Evolutionary conservation across 129 eudicot genomes (phyloP).

Genomic region (Saposhnikovia divaricata): DNA sequence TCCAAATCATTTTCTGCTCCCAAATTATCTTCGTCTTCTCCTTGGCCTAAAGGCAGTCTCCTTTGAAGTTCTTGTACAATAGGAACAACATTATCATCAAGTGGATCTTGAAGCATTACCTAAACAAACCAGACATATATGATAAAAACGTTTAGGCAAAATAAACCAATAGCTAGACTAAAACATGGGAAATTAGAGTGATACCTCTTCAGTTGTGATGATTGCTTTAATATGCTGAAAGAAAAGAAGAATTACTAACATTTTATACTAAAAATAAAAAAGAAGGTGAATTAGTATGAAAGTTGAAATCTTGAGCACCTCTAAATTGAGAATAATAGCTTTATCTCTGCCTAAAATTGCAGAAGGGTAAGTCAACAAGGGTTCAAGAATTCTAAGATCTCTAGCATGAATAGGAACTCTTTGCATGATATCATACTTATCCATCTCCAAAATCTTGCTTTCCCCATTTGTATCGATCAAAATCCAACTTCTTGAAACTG

Average conservation of each 20-base stretch:
- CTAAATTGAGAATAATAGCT: constrained; percentile 89
- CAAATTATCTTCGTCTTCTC: constrained; percentile 56
- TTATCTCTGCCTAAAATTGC: constrained; percentile 74
- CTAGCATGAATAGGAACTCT: constrained; percentile 68
- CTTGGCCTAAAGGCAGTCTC: constrained; percentile 60
- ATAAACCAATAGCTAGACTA: neutral
- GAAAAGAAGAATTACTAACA: neutral
- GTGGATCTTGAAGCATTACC: constrained; percentile 83
- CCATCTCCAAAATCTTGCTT: constrained; percentile 67
- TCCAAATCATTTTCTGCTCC: constrained; percentile 39
- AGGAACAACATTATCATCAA: constrained; percentile 66
- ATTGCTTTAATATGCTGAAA: constrained; percentile 89
- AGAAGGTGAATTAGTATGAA: neutral
- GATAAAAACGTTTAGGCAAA: neutral
- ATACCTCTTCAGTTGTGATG: constrained; percentile 87
- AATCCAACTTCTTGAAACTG: constrained; percentile 71
- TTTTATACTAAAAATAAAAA: neutral
- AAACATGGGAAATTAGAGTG: neutral
- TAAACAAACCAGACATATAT: constrained; percentile 4
- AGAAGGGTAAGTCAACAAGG: constrained; percentile 80
- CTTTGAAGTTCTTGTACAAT: constrained; percentile 85
- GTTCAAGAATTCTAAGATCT: constrained; percentile 84
- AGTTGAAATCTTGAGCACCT: constrained; percentile 30
- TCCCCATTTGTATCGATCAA: constrained; percentile 47
- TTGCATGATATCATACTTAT: constrained; percentile 72